These are phyloP conservation scores for Cinnamomum micranthum DNA, from an alignment of 164 flowering plant species.

Conservation along the genomic window DNA sequence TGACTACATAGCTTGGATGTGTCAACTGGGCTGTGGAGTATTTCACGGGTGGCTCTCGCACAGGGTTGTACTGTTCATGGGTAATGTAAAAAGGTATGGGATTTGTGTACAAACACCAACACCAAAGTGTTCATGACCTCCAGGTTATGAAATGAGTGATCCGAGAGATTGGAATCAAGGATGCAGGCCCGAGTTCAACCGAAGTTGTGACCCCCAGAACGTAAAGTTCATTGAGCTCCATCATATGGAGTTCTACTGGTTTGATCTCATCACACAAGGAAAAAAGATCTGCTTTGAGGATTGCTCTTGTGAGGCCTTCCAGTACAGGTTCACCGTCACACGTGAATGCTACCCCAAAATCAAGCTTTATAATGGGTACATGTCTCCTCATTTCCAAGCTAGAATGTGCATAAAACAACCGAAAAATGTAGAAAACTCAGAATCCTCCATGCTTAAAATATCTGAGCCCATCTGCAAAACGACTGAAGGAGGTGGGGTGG, in stretches of 20 bases:
- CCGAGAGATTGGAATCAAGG: conserved; percentile 18
- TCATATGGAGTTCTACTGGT: conserved; percentile 15
- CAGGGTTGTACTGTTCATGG: conserved; percentile 15
- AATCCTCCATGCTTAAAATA: neutral
- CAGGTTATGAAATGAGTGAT: conserved; percentile 13
- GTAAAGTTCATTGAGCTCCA: conserved; percentile 17
- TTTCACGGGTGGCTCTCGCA: conserved; percentile 14
- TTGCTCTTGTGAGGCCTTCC: conserved; percentile 18
- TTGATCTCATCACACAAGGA: conserved; percentile 7
- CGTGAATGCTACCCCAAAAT: conserved; percentile 15
- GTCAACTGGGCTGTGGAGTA: conserved; percentile 9
- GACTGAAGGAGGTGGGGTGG: neutral
- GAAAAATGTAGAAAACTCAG: neutral
- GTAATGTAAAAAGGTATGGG: conserved; percentile 19
- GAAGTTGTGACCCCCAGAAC: neutral
- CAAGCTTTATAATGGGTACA: neutral
- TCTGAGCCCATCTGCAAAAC: neutral
- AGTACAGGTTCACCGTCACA: neutral
- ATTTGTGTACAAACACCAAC: conserved; percentile 14
- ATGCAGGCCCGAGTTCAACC: conserved; percentile 17
- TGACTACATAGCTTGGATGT: conserved; percentile 19
- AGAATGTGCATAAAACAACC: neutral
- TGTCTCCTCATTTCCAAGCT: neutral
- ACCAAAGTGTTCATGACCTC: conserved; percentile 16
- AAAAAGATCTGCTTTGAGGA: conserved; percentile 10